A percentile compares a stretch with the other conserved stretches of the same genome.
Conservation (phyloP, 2,329 filamentous ascomycete genomes). For the Pezicula radicicola region DNA sequence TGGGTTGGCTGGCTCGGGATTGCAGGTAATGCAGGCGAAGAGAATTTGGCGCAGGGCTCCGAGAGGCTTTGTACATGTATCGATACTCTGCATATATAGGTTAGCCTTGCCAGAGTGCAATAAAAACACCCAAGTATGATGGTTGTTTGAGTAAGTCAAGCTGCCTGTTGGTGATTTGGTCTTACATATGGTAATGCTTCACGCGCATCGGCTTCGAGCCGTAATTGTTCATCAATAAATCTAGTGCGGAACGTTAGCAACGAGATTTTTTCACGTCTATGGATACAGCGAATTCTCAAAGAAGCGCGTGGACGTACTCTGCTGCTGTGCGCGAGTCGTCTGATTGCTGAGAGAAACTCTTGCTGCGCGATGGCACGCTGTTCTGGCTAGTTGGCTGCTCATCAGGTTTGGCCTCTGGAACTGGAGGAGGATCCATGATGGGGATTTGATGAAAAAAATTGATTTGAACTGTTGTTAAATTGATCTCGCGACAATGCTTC, state of each 20-base stretch:
- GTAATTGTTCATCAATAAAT: constrained; percentile 85
- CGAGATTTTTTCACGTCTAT: not conserved
- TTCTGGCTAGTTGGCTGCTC: constrained; percentile 11
- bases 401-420: constrained; percentile 14
- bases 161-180: not conserved
- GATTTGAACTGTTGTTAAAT: not conserved
- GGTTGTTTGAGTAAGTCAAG: no score
- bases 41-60: constrained; percentile 84
- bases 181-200: constrained; percentile 90
- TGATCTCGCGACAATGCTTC: not conserved
- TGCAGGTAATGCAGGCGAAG: constrained; percentile 93
- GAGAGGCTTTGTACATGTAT: constrained; percentile 86
- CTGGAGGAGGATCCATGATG: constrained; percentile 34
- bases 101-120: constrained; percentile 1
- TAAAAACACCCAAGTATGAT: not conserved
- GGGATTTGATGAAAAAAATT: not conserved
- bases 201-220: constrained; percentile 89
- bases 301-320: constrained; percentile 27
- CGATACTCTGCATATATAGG: constrained; percentile 67
- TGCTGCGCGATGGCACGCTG: constrained; percentile 39
- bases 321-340: constrained; percentile 51
- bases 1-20: constrained; percentile 66
- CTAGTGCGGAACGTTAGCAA: constrained; percentile 37
- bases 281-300: not conserved
- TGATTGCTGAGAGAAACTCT: constrained; percentile 56